A percentile compares a stretch with the other conserved stretches of the same genome.
Conservation (phyloP, 2,329 filamentous ascomycete genomes). For the Diplocarpon mali region DNA sequence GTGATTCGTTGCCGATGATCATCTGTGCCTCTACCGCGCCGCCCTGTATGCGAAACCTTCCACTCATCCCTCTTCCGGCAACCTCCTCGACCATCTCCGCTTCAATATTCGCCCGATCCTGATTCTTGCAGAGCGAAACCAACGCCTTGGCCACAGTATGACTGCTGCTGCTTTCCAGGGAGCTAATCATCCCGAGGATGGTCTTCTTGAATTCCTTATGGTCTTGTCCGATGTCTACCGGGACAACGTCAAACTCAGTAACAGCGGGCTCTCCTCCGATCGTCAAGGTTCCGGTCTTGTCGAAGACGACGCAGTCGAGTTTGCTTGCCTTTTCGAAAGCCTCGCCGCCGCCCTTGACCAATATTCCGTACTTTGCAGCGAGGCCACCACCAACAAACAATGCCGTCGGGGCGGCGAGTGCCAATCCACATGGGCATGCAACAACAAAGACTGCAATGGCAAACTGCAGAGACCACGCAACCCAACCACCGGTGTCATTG, state of each 20-base stretch:
- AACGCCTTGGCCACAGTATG: slow-evolving; percentile 67
- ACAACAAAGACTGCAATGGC: slow-evolving; percentile 52
- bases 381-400: slow-evolving; percentile 47
- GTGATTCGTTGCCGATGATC: slow-evolving; percentile 60
- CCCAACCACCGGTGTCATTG: slow-evolving; percentile 43
- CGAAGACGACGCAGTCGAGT: slow-evolving; percentile 45
- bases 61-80: slow-evolving; percentile 60
- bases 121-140: slow-evolving; percentile 44
- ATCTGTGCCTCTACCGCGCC: slow-evolving; percentile 31
- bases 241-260: slow-evolving; percentile 28
- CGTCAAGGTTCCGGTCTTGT: slow-evolving; percentile 50
- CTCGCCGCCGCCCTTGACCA: slow-evolving; percentile 48
- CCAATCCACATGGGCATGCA: slow-evolving; percentile 50
- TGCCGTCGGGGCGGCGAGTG: slow-evolving; percentile 46
- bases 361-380: slow-evolving; percentile 44
- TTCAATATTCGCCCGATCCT: slow-evolving; percentile 25
- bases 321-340: slow-evolving; percentile 47
- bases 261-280: slow-evolving; percentile 58
- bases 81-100: slow-evolving; percentile 49
- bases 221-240: slow-evolving; percentile 11
- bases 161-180: slow-evolving; percentile 59
- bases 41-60: slow-evolving; percentile 32
- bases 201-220: slow-evolving; percentile 8
- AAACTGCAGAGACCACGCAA: slow-evolving; percentile 68
- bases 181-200: slow-evolving; percentile 44